Percentiles rank a stretch among this genome's conserved stretches.
Evolutionary conservation across 192 early-diverging fungal genomes (phyloP).

Genomic region (Rhizoclosmatium globosum): DNA sequence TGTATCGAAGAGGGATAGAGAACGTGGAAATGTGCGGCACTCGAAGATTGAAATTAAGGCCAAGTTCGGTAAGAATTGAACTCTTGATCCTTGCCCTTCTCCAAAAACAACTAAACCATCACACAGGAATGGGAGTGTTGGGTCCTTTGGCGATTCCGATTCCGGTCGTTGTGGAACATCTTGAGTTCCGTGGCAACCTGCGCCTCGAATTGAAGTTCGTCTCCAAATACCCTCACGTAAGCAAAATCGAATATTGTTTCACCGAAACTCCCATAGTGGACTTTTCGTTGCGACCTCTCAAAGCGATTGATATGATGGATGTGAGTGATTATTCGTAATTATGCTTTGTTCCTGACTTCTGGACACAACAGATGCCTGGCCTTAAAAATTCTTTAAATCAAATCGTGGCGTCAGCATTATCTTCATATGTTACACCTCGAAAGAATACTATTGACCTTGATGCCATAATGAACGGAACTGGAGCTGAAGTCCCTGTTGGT

Average conservation of each 20-base stretch:
- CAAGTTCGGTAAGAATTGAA: constrained; percentile 83
- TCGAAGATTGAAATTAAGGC: constrained; percentile 88
- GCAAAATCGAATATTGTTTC: constrained; percentile 84
- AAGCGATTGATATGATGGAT: constrained; percentile 80
- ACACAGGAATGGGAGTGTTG: too few species aligned
- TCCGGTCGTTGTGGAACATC: constrained; percentile 85
- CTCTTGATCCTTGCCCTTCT: background rate
- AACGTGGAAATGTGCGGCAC: constrained; percentile 63
- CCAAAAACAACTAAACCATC: too few species aligned
- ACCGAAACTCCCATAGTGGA: constrained; percentile 86
- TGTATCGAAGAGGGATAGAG: constrained; percentile 38
- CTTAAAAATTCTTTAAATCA: constrained; percentile 71
- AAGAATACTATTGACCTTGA: constrained; percentile 82
- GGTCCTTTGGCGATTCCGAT: constrained; percentile 86
- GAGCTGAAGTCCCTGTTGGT: constrained; percentile 79
- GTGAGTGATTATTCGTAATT: constrained; percentile 36
- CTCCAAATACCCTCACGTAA: constrained; percentile 86
- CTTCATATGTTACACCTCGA: constrained; percentile 63
- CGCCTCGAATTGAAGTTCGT: constrained; percentile 87
- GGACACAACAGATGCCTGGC: constrained; percentile 73
- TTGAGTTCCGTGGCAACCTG: constrained; percentile 76
- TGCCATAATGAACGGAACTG: constrained; percentile 75
- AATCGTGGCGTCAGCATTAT: constrained; percentile 3
- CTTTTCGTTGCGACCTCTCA: constrained; percentile 89
- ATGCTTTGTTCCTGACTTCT: constrained; percentile 8